A percentile compares a stretch with the other conserved stretches of the same genome.
Conservation (phyloP, 352 stramenopile species). For the Elongisporangium senticosum region DNA sequence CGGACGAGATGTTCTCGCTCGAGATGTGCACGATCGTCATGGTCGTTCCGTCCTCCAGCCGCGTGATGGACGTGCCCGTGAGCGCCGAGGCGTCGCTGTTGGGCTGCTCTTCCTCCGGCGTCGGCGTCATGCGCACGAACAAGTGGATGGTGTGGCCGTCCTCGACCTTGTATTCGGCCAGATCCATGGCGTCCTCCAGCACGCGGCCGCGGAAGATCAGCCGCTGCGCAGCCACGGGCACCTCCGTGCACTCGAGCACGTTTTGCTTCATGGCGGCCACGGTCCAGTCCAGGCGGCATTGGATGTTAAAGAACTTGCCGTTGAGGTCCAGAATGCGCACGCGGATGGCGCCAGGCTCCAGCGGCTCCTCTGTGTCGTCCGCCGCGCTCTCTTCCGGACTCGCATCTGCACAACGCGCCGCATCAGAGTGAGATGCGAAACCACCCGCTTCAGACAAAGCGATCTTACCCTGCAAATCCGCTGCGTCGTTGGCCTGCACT, state of each 20-base stretch:
- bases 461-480: not conserved
- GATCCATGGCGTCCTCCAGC: constrained; percentile 68
- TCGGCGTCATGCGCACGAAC: constrained; percentile 73
- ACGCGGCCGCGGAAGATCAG: constrained; percentile 90
- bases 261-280: constrained; percentile 64
- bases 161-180: constrained; percentile 87
- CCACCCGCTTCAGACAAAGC: not conserved
- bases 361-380: constrained; percentile 4
- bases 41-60: constrained; percentile 36
- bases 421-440: not conserved
- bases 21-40: constrained; percentile 74
- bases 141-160: constrained; percentile 89
- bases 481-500: constrained; percentile 6
- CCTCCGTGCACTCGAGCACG: constrained; percentile 67
- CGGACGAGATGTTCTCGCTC: constrained; percentile 76
- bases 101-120: constrained; percentile 50
- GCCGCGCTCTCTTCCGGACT: constrained; percentile 3
- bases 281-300: constrained; percentile 57
- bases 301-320: constrained; percentile 80
- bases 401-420: not conserved
- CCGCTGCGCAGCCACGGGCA: constrained; percentile 66
- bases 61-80: constrained; percentile 13
- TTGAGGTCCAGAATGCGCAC: constrained; percentile 82
- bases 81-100: constrained; percentile 26
- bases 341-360: constrained; percentile 35